Evolutionary conservation across 441 rosid genomes (phyloP).

Genomic region (Breynia disticha): DNA sequence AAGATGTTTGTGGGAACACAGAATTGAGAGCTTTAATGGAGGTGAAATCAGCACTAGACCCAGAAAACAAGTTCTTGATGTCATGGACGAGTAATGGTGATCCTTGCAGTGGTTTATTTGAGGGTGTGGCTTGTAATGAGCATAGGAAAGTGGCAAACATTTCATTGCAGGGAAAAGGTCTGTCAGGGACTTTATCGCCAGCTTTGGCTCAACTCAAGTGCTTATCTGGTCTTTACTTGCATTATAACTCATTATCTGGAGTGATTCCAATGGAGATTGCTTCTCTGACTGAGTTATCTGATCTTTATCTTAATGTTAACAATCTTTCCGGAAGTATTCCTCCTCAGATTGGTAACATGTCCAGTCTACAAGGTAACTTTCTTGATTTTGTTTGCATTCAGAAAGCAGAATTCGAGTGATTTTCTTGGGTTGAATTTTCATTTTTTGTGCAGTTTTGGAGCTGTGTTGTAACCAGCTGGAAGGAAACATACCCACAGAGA

Average conservation of each 20-base stretch:
- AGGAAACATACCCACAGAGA: conserved; percentile 47
- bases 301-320: conserved; percentile 78
- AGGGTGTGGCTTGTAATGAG: conserved; percentile 83
- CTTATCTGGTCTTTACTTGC: conserved; percentile 85
- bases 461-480: conserved; percentile 68
- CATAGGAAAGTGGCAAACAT: conserved; percentile 60
- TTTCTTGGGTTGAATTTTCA: no score
- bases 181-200: conserved; percentile 48
- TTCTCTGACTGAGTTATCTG: conserved; percentile 45
- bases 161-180: conserved; percentile 83
- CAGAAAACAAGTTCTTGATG: conserved; percentile 44
- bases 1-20: conserved; percentile 31
- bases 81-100: conserved; percentile 58
- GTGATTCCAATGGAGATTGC: conserved; percentile 65
- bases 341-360: conserved; percentile 54
- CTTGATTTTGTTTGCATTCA: neutral
- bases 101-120: conserved; percentile 67
- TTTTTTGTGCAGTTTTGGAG: conserved; percentile 48
- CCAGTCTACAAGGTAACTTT: conserved; percentile 68
- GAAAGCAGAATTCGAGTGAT: neutral
- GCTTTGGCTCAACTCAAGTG: conserved; percentile 57
- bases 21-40: conserved; percentile 76
- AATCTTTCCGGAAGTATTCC: conserved; percentile 74
- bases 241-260: conserved; percentile 68
- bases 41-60: conserved; percentile 72